Evolutionary conservation across 2,329 filamentous ascomycete species (phyloP).

Genomic region (Scedosporium boydii): DNA sequence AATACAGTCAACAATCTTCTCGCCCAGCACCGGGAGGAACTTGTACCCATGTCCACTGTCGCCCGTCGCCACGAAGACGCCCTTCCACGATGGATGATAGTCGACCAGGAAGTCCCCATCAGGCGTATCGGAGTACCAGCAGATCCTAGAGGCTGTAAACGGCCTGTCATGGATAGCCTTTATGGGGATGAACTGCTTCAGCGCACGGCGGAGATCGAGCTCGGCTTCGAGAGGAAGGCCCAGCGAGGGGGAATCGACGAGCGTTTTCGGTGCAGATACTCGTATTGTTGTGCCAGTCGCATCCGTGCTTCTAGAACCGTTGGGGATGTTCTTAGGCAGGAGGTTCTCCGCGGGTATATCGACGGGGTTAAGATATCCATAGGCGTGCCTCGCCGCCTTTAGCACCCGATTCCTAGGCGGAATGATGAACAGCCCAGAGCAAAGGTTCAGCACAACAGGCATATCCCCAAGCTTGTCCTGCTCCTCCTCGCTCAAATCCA

Average conservation of each 20-base stretch:
- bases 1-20: slow-evolving; percentile 49
- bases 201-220: slow-evolving; percentile 47
- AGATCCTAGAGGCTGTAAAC: slow-evolving; percentile 54
- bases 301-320: slow-evolving; percentile 16
- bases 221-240: slow-evolving; percentile 52
- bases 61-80: slow-evolving; percentile 52
- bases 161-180: slow-evolving; percentile 37
- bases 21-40: slow-evolving; percentile 57
- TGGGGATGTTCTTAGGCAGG: slow-evolving; percentile 23
- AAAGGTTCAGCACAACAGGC: slow-evolving; percentile 66
- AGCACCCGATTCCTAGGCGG: slow-evolving; percentile 53
- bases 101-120: slow-evolving; percentile 63
- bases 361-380: slow-evolving; percentile 53
- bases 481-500: slow-evolving; percentile 64
- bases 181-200: slow-evolving; percentile 43
- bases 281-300: slow-evolving; percentile 17
- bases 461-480: slow-evolving; percentile 52
- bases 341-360: background rate
- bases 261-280: slow-evolving; percentile 25
- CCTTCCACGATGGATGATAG: slow-evolving; percentile 53
- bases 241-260: slow-evolving; percentile 29
- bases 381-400: slow-evolving; percentile 61
- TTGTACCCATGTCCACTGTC: slow-evolving; percentile 61
- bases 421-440: slow-evolving; percentile 64
- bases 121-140: slow-evolving; percentile 69